Percentiles rank a stretch among this genome's conserved stretches.
Evolutionary conservation across 306 rosid genomes (phyloP).

Genomic region (apple (Malus domestica)): DNA sequence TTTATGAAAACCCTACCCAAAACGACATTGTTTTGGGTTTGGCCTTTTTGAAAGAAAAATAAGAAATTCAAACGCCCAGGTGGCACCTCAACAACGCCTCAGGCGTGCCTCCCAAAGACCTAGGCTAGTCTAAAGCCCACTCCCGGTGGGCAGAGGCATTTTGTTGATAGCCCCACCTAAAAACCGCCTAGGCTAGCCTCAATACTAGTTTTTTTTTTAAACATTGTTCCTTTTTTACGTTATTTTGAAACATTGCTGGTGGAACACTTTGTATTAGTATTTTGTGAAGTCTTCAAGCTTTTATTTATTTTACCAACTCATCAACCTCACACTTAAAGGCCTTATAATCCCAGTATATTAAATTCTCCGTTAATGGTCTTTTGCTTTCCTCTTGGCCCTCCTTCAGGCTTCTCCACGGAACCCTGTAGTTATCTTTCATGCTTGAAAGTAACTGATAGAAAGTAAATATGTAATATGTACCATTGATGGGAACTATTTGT

Average conservation of each 20-base stretch:
- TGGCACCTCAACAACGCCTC: no score
- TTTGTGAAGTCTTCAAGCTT: not conserved
- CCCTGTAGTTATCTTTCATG: not conserved
- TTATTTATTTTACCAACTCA: not conserved
- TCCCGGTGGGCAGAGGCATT: no score
- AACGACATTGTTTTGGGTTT: no score
- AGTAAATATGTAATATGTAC: not conserved
- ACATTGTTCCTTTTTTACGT: not conserved
- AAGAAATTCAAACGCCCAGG: no score
- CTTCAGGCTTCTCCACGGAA: not conserved
- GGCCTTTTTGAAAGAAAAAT: no score
- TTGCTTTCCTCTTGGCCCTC: not conserved
- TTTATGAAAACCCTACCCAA: no score
- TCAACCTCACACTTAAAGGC: not conserved
- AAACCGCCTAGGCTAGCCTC: no score
- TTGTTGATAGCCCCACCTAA: no score
- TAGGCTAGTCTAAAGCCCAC: no score
- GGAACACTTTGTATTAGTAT: not conserved
- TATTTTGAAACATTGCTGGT: not conserved
- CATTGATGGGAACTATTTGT: not conserved
- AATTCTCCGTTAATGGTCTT: not conserved
- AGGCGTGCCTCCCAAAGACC: no score
- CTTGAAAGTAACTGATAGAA: not conserved
- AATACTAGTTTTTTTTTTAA: no score
- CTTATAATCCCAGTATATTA: not conserved